Conservation (phyloP, 331 rosid genomes). For the Telfairia occidentalis region DNA sequence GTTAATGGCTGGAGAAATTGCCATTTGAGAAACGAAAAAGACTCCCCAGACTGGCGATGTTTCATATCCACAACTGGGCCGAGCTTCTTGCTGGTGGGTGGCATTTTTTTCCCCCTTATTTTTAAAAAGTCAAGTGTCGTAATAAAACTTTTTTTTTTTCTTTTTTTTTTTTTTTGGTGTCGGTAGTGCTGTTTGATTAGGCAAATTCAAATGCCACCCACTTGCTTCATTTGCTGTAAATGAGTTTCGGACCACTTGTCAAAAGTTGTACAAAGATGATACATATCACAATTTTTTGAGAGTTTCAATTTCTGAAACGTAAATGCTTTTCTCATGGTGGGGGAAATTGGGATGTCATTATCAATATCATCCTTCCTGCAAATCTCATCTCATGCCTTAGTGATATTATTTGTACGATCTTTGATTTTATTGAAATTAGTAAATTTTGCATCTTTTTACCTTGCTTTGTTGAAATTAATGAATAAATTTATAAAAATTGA, state of each 20-base stretch:
- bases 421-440: too few species aligned
- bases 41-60: neutral
- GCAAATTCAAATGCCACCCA: neutral
- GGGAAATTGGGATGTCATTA: neutral
- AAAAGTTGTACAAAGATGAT: neutral
- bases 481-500: too few species aligned
- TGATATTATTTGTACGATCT: too few species aligned
- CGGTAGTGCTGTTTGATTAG: conserved; percentile 8
- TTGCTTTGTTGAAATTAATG: too few species aligned
- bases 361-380: neutral
- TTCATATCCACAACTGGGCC: neutral
- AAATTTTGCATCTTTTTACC: too few species aligned
- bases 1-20: neutral
- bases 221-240: neutral
- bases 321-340: neutral
- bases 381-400: neutral
- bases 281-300: neutral
- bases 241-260: neutral
- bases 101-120: neutral
- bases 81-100: neutral
- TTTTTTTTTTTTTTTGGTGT: neutral
- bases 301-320: neutral
- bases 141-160: neutral
- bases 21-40: neutral
- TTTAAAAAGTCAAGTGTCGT: neutral